These are phyloP conservation scores for Candida parachauliodes DNA, from an alignment of 805 yeast genomes.

Conservation along the genomic window DNA sequence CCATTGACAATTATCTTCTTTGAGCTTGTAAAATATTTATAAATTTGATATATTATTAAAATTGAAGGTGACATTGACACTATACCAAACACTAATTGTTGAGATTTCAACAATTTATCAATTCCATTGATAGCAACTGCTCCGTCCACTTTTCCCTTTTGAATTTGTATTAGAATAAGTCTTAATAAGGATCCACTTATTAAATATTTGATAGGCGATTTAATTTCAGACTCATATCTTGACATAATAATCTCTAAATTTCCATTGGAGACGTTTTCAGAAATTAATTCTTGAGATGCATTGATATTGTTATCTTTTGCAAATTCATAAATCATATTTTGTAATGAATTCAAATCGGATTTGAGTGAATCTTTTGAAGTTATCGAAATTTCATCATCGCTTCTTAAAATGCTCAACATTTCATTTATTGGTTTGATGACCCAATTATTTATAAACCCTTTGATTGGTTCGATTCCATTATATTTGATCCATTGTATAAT, in stretches of 20 bases:
- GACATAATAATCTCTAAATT: constrained; percentile 77
- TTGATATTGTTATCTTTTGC: constrained; percentile 21
- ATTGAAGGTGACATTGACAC: constrained; percentile 85
- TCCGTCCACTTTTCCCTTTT: constrained; percentile 94
- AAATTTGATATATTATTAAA: constrained; percentile 49
- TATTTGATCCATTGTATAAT: constrained; percentile 54
- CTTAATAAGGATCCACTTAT: constrained; percentile 71
- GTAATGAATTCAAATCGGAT: constrained; percentile 75
- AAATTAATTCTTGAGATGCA: constrained; percentile 27
- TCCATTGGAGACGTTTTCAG: constrained; percentile 58
- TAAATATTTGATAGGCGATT: constrained; percentile 60
- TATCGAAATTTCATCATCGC: constrained; percentile 69
- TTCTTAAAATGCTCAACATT: constrained; percentile 76
- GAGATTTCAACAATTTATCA: constrained; percentile 83
- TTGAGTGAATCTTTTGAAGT: constrained; percentile 74
- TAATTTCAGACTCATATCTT: constrained; percentile 73
- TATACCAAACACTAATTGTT: constrained; percentile 89
- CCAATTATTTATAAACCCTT: constrained; percentile 80
- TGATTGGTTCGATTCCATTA: constrained; percentile 59
- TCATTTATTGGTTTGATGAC: constrained; percentile 68
- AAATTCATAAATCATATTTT: constrained; percentile 83
- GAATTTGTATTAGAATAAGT: constrained; percentile 84
- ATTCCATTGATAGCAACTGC: constrained; percentile 87
- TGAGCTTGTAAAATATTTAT: constrained; percentile 33
- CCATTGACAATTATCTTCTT: constrained; percentile 29